These are phyloP conservation scores for Acrodontium crateriforme DNA, from an alignment of 2,329 filamentous ascomycete genomes.

Conservation along the genomic window DNA sequence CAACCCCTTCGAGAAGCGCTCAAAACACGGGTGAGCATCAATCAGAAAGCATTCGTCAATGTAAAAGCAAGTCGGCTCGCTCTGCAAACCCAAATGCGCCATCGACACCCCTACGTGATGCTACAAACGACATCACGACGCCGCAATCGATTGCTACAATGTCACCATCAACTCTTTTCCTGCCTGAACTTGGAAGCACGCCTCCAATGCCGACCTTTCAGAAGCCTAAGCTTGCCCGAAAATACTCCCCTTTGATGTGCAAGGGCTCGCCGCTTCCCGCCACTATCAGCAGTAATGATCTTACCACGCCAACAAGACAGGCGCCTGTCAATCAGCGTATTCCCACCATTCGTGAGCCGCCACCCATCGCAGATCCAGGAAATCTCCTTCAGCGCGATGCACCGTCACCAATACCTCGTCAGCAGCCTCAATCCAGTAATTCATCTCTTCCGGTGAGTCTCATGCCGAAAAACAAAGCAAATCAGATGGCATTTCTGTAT, in stretches of 20 bases:
- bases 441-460: too few species aligned
- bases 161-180: constrained; percentile 12
- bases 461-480: too few species aligned
- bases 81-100: constrained; percentile 5
- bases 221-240: too few species aligned
- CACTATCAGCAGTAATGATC: background rate
- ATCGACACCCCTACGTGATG: constrained; percentile 9
- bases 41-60: constrained; percentile 7
- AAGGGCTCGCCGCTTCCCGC: constrained; percentile 1
- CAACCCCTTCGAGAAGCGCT: constrained; percentile 6
- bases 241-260: constrained; percentile 2
- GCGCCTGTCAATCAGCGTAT: constrained; percentile 1
- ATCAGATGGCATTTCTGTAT: too few species aligned
- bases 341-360: too few species aligned
- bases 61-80: constrained; percentile 7
- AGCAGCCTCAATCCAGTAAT: too few species aligned
- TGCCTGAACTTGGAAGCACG: constrained; percentile 17
- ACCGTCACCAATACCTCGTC: too few species aligned
- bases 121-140: constrained; percentile 9
- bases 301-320: constrained; percentile 1
- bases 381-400: too few species aligned
- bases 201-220: constrained; percentile 19
- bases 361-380: constrained; percentile 4
- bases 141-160: constrained; percentile 8
- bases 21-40: constrained; percentile 5